A percentile compares a stretch with the other conserved stretches of the same genome.
Conservation (phyloP, 108 stramenopile genomes). For the Nitzschia sp. region DNA sequence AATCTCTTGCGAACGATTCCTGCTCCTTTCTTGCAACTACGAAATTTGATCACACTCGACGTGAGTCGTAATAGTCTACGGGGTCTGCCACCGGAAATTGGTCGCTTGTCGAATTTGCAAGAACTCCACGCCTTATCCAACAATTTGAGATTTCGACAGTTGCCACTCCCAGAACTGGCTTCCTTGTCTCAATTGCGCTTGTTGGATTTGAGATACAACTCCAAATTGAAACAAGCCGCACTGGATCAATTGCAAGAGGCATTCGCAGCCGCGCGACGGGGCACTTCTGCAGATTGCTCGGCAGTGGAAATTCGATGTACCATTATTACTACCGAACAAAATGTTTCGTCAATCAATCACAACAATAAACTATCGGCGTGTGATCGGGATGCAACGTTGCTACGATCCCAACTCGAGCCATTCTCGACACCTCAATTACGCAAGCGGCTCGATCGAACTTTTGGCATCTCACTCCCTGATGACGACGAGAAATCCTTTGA, state of each 20-base stretch:
- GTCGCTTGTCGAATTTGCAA: slow-evolving; percentile 31
- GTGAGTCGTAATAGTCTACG: slow-evolving; percentile 46
- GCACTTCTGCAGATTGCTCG: too few species aligned
- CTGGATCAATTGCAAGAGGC: slow-evolving; percentile 21
- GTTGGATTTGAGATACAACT: slow-evolving; percentile 56
- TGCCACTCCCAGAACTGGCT: slow-evolving; percentile 36
- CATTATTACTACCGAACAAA: background rate
- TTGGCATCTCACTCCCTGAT: slow-evolving; percentile 41
- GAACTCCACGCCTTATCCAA: slow-evolving; percentile 44
- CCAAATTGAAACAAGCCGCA: slow-evolving; percentile 48
- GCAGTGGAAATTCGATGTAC: slow-evolving; percentile 38
- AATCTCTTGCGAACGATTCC: slow-evolving; percentile 41
- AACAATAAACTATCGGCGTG: slow-evolving; percentile 40
- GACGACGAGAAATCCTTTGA: slow-evolving; percentile 25
- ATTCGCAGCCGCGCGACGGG: slow-evolving; percentile 13
- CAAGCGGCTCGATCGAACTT: slow-evolving; percentile 48
- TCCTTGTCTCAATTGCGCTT: slow-evolving; percentile 36
- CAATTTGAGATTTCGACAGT: slow-evolving; percentile 39
- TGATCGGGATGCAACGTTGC: slow-evolving; percentile 57
- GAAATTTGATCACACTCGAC: slow-evolving; percentile 35
- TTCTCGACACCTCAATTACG: slow-evolving; percentile 50
- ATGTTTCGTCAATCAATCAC: background rate
- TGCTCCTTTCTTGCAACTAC: slow-evolving; percentile 22
- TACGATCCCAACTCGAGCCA: slow-evolving; percentile 70
- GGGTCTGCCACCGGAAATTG: slow-evolving; percentile 40